Percentiles rank a stretch among this genome's conserved stretches.
Evolutionary conservation across 108 stramenopile genomes (phyloP).

Genomic region (Cyclotella distinguenda): DNA sequence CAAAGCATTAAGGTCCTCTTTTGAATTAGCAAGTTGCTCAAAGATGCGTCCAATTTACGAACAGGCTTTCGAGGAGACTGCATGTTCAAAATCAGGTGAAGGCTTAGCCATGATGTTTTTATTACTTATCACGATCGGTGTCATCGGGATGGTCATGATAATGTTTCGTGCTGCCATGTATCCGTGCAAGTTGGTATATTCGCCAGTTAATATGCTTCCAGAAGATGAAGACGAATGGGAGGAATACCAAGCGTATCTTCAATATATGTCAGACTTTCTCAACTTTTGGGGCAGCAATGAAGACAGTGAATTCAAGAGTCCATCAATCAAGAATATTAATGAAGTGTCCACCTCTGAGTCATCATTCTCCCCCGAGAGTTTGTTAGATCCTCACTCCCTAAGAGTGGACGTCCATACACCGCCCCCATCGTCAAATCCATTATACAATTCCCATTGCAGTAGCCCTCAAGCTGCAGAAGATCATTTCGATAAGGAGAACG

Average conservation of each 20-base stretch:
- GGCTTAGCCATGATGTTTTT: conserved; percentile 18
- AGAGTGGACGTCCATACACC: neutral
- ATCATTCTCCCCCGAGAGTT: neutral
- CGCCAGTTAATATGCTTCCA: neutral
- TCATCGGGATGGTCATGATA: conserved; percentile 29
- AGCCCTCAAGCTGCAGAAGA: conserved; percentile 2
- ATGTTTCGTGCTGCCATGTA: conserved; percentile 25
- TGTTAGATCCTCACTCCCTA: neutral
- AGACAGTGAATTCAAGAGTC: neutral
- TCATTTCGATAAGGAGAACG: conserved; percentile 6
- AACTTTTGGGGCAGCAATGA: conserved; percentile 17
- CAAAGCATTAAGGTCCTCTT: conserved; percentile 33
- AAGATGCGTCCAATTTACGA: conserved; percentile 24
- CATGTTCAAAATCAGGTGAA: conserved; percentile 17
- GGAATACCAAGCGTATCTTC: conserved; percentile 36
- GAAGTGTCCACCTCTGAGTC: neutral
- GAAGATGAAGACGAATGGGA: conserved; percentile 37
- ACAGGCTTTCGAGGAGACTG: conserved; percentile 17
- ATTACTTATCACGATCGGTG: conserved; percentile 1
- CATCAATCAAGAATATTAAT: conserved; percentile 1
- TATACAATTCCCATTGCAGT: neutral
- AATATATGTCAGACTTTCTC: conserved; percentile 32
- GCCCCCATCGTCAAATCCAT: neutral
- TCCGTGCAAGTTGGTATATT: conserved; percentile 23
- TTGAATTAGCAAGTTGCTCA: conserved; percentile 26